phyloP scores from a whole-genome alignment of 2,329 filamentous ascomycete species.

The Botrytis hyacinthi region DNA sequence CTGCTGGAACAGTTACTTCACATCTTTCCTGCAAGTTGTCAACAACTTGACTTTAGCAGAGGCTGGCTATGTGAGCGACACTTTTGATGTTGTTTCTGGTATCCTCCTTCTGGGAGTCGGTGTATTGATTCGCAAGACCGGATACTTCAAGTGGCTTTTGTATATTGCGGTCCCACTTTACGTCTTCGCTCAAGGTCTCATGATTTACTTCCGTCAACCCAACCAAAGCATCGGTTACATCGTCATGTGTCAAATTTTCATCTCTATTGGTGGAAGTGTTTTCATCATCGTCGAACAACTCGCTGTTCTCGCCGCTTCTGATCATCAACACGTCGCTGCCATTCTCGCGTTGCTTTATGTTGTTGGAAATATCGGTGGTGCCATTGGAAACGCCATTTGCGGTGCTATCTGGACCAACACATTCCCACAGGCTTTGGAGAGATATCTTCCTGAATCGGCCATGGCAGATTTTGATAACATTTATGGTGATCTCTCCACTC shows the following conservation, averaged over 20 bases:
- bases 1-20: slow-evolving; percentile 54
- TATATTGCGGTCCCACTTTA: slow-evolving; percentile 27
- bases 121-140: slow-evolving; percentile 42
- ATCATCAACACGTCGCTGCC: slow-evolving; percentile 60
- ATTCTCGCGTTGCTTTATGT: slow-evolving; percentile 51
- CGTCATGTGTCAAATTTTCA: slow-evolving; percentile 58
- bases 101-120: slow-evolving; percentile 55
- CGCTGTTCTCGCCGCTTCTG: slow-evolving; percentile 55
- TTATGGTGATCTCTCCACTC: slow-evolving; percentile 52
- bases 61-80: slow-evolving; percentile 38
- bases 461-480: slow-evolving; percentile 46
- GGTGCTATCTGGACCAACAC: slow-evolving; percentile 64
- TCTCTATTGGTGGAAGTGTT: slow-evolving; percentile 55
- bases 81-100: slow-evolving; percentile 53
- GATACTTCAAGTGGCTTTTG: slow-evolving; percentile 30
- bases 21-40: slow-evolving; percentile 59
- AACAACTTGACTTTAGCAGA: slow-evolving; percentile 32
- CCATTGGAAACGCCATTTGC: slow-evolving; percentile 59
- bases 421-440: slow-evolving; percentile 51
- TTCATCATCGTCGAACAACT: slow-evolving; percentile 59
- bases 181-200: slow-evolving; percentile 53
- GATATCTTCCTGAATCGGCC: slow-evolving; percentile 48
- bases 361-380: slow-evolving; percentile 57
- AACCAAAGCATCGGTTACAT: slow-evolving; percentile 52
- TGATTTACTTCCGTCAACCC: slow-evolving; percentile 57